Base-by-base conservation (phyloP, 257 asterid genomes). In the Solanum tacnaense region DNA sequence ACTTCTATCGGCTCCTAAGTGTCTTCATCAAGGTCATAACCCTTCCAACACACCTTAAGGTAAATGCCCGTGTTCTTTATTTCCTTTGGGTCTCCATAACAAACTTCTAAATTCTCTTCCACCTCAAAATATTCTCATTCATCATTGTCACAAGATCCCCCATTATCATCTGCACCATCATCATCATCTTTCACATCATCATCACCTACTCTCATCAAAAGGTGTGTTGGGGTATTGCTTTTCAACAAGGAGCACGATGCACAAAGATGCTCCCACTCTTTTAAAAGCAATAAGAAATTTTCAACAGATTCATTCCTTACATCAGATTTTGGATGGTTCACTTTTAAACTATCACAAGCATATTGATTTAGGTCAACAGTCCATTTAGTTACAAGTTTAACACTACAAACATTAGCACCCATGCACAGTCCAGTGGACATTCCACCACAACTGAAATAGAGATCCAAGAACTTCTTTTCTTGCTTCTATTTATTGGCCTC, bases 361-460 rank as follows among this genome's bases (percentile, higher is more conserved):
- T 9, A 38, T 23, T 6, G 52, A 36, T 36, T 36, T 36, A 36
- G 58, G 13, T 38, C 10, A 39, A 27, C 7, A 86, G 39, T 79
- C 87, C 95, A 89, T 91, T 95, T 98, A 1, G 98, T 93, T 31
- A 93, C 93, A 41, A 96, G 96, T 21, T 93, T 93, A 18, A 93
- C 96, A 2, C 97, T 98, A 35, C 83, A 35, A 38, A 90, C 91
- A 35, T 91, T 92, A 29, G 97, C 98, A 84, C 98, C 99, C 11
- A 96, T 88, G 82, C 97, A 94, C 49, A 94, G 93, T 23, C 98
- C 98, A 1, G 98, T 96, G 5, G 98, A 94, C 98, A 96, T 96
- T 25, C 94, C 98, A 23, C 99, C 98, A 92, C 99, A 96, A 27
- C 98, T 98, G 13, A 98, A 89, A 68, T 95, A 96, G 70, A 96